Percentiles rank a stretch among this genome's conserved stretches.
Conservation (phyloP, 2,329 filamentous ascomycete genomes). For the Geoglossum cookeanum region DNA sequence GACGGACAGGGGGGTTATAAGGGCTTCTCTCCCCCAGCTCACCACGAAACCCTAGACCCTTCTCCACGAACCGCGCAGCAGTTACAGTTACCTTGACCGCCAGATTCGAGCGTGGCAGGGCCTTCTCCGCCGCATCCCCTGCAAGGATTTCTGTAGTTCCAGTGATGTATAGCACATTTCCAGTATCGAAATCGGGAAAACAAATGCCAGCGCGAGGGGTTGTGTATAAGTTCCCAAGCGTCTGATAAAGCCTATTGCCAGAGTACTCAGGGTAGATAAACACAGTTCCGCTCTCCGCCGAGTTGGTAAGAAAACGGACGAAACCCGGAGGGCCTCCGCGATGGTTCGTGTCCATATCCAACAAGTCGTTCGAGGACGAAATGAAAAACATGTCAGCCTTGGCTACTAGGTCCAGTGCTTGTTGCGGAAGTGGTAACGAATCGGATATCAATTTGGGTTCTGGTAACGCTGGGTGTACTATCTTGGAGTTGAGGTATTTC, state of each 20-base stretch:
- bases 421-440: slow-evolving; percentile 28
- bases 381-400: slow-evolving; percentile 63
- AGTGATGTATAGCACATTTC: slow-evolving; percentile 55
- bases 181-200: slow-evolving; percentile 55
- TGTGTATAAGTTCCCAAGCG: slow-evolving; percentile 53
- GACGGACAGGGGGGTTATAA: slow-evolving; percentile 59
- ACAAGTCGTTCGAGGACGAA: slow-evolving; percentile 39
- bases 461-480: slow-evolving; percentile 35
- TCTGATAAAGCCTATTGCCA: slow-evolving; percentile 70
- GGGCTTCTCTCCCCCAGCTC: slow-evolving; percentile 40
- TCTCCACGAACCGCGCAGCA: slow-evolving; percentile 40
- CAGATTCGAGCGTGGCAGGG: slow-evolving; percentile 53
- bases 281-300: slow-evolving; percentile 21
- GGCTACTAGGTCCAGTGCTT: slow-evolving; percentile 38
- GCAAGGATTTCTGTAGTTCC: slow-evolving; percentile 48
- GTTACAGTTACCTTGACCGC: slow-evolving; percentile 48
- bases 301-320: slow-evolving; percentile 44
- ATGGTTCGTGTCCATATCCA: slow-evolving; percentile 69
- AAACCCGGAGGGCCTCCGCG: slow-evolving; percentile 60
- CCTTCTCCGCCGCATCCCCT: slow-evolving; percentile 37
- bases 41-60: slow-evolving; percentile 51
- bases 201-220: slow-evolving; percentile 50
- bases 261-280: slow-evolving; percentile 70
- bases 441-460: slow-evolving; percentile 32
- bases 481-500: slow-evolving; percentile 67